These are phyloP conservation scores for Penicillium riverlandense DNA, from an alignment of 495 filamentous ascomycete genomes.

Conservation along the genomic window DNA sequence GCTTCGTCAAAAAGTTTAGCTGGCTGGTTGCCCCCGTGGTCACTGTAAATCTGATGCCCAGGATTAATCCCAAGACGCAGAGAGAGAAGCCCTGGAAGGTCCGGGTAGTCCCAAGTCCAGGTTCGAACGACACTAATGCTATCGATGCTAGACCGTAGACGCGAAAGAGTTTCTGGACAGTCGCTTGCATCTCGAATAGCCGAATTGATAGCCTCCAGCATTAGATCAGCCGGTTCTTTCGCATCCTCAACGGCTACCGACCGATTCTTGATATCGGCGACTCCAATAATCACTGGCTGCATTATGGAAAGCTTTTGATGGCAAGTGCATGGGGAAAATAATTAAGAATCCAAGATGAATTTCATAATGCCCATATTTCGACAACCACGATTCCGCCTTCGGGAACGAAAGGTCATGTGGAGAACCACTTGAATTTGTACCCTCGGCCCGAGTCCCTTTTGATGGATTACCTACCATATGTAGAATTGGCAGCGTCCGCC, in stretches of 20 bases:
- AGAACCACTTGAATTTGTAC: too few relatives aligned
- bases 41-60: slow-evolving; percentile 32
- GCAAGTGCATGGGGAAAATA: too few relatives aligned
- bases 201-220: slow-evolving; percentile 37
- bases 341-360: too few relatives aligned
- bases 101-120: slow-evolving; percentile 52
- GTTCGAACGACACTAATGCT: slow-evolving; percentile 46
- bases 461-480: too few relatives aligned
- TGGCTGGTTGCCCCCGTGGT: slow-evolving; percentile 49
- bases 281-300: slow-evolving; percentile 42
- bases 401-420: too few relatives aligned
- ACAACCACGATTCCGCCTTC: too few relatives aligned
- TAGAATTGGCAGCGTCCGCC: too few relatives aligned
- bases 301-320: neutral
- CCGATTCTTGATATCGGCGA: slow-evolving; percentile 47
- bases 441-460: too few relatives aligned
- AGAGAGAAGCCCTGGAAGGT: slow-evolving; percentile 39
- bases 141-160: slow-evolving; percentile 40
- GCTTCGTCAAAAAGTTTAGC: slow-evolving; percentile 49
- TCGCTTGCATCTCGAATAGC: slow-evolving; percentile 38
- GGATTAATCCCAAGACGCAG: slow-evolving; percentile 30
- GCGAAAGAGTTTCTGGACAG: slow-evolving; percentile 3
- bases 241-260: slow-evolving; percentile 41
- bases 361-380: too few relatives aligned
- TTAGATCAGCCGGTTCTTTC: slow-evolving; percentile 44